A percentile compares a stretch with the other conserved stretches of the same genome.
phyloP scores from a whole-genome alignment of 2,329 filamentous ascomycete species.

The Sarocladium brachiariae region DNA sequence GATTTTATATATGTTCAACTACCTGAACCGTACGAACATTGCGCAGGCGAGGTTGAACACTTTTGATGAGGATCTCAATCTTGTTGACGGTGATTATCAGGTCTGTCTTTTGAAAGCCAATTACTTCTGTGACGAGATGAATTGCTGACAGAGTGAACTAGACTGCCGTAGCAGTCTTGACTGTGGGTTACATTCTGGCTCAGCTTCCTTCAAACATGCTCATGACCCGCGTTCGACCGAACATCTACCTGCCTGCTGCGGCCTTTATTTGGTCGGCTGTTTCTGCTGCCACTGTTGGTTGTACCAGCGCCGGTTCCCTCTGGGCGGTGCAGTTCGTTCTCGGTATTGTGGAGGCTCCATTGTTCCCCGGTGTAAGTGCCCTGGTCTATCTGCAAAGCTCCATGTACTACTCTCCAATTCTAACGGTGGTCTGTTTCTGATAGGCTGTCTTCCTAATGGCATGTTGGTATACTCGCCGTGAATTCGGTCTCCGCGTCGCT shows the following conservation, averaged over 20 bases:
- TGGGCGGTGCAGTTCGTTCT: constrained; percentile 14
- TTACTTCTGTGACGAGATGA: too few relatives aligned
- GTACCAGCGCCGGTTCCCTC: constrained; percentile 18
- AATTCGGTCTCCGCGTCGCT: constrained; percentile 17
- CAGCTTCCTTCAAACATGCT: constrained; percentile 16
- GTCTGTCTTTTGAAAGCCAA: not conserved
- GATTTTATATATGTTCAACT: constrained; percentile 18
- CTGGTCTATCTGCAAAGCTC: not conserved
- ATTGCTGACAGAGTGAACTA: not conserved
- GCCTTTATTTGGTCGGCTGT: constrained; percentile 13
- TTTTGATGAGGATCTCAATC: constrained; percentile 7
- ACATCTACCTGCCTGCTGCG: constrained; percentile 13
- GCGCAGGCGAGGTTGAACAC: constrained; percentile 12
- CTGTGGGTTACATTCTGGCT: constrained; percentile 11
- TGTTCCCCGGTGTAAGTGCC: constrained; percentile 14
- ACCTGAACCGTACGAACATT: constrained; percentile 16
- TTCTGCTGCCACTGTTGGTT: constrained; percentile 19
- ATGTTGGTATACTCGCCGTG: constrained; percentile 20
- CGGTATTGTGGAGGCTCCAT: constrained; percentile 15
- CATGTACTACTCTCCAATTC: not conserved
- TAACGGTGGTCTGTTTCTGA: not conserved
- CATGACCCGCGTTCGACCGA: constrained; percentile 13
- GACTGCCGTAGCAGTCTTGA: constrained; percentile 11
- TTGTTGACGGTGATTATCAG: constrained; percentile 11
- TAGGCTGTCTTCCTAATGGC: constrained; percentile 15